Percentiles rank a stretch among this genome's conserved stretches.
Conservation (phyloP, 2,329 filamentous ascomycete genomes). For the Fusarium longipes region DNA sequence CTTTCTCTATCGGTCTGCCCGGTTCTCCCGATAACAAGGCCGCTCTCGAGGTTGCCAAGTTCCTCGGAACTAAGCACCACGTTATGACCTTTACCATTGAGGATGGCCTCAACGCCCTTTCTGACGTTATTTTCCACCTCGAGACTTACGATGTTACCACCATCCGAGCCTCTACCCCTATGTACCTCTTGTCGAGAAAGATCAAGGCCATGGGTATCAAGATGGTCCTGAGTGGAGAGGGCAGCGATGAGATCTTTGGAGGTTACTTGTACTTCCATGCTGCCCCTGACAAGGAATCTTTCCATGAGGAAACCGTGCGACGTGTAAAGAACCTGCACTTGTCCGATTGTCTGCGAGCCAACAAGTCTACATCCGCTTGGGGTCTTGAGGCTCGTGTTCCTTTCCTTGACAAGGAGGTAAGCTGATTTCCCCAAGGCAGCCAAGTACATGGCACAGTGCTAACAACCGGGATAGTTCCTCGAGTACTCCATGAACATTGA, state of each 20-base stretch:
- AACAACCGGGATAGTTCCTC: conserved; percentile 72
- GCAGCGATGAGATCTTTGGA: conserved; percentile 97
- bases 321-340: conserved; percentile 97
- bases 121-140: conserved; percentile 97
- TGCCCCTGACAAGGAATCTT: conserved; percentile 88
- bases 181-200: conserved; percentile 97
- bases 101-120: conserved; percentile 95
- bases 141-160: conserved; percentile 99
- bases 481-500: conserved; percentile 94
- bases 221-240: conserved; percentile 98
- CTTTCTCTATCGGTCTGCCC: conserved; percentile 96
- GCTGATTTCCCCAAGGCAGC: not conserved
- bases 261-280: conserved; percentile 99
- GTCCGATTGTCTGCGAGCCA: conserved; percentile 95
- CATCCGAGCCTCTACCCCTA: conserved; percentile 96
- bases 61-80: conserved; percentile 97
- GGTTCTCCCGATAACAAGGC: conserved; percentile 92
- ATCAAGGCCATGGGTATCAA: conserved; percentile 99
- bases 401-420: conserved; percentile 91
- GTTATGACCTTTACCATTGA: conserved; percentile 98
- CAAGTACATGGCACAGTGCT: conserved; percentile 26
- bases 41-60: conserved; percentile 92
- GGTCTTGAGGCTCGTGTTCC: conserved; percentile 97
- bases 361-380: conserved; percentile 99
- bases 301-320: conserved; percentile 94